Conservation (phyloP, 805 yeast genomes). For the Danielozyma ontarioensis region DNA sequence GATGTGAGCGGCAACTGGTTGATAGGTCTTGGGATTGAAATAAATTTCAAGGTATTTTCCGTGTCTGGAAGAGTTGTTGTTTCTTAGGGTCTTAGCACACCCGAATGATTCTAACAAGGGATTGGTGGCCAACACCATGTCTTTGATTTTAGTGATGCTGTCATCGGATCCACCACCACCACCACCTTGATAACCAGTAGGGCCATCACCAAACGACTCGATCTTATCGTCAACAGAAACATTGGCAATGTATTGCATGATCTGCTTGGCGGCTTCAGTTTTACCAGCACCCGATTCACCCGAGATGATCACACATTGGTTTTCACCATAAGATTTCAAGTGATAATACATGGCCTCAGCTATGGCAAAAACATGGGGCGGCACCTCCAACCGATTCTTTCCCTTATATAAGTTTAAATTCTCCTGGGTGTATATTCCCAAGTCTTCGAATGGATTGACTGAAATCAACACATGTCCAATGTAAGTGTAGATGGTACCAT, state of each 20-base stretch:
- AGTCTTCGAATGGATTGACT: slow-evolving; percentile 92
- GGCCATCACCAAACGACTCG: slow-evolving; percentile 1
- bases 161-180: slow-evolving; percentile 51
- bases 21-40: slow-evolving; percentile 66
- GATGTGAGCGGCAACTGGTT: slow-evolving; percentile 93
- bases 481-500: slow-evolving; percentile 86
- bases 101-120: slow-evolving; percentile 89
- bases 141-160: slow-evolving; percentile 79
- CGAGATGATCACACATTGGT: slow-evolving; percentile 94
- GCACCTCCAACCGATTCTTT: slow-evolving; percentile 90
- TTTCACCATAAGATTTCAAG: slow-evolving; percentile 88
- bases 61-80: slow-evolving; percentile 86
- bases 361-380: slow-evolving; percentile 97
- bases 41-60: slow-evolving; percentile 91
- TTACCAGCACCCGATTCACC: slow-evolving; percentile 99
- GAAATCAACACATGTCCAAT: slow-evolving; percentile 93
- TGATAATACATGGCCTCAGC: slow-evolving; percentile 97
- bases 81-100: slow-evolving; percentile 87
- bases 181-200: too few species aligned
- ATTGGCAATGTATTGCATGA: slow-evolving; percentile 94
- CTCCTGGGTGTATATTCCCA: slow-evolving; percentile 88
- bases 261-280: slow-evolving; percentile 96
- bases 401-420: slow-evolving; percentile 76
- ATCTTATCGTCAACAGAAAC: slow-evolving; percentile 66
- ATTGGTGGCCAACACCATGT: slow-evolving; percentile 96